Conservation (phyloP, 345 rosid species). For the Pelargonium nanum region DNA sequence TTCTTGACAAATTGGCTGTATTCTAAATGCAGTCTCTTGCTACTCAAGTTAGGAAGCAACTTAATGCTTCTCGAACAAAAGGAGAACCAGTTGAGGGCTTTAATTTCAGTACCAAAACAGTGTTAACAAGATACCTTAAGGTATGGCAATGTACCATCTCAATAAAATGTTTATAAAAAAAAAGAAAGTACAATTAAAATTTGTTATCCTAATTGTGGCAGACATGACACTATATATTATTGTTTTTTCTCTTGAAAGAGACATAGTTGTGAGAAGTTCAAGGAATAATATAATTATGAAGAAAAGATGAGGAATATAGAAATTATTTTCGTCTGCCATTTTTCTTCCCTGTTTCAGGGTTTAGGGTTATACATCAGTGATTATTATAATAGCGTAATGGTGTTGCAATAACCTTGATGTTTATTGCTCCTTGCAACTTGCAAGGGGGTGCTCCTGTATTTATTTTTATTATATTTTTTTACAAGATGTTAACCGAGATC, state of each 20-base stretch:
- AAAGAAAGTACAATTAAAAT: background rate
- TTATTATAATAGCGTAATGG: background rate
- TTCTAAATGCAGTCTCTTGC: constrained; percentile 53
- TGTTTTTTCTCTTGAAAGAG: background rate
- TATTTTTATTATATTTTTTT: background rate
- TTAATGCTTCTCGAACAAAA: constrained; percentile 61
- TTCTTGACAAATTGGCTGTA: background rate
- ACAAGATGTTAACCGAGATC: background rate
- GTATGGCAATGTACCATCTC: constrained; percentile 21
- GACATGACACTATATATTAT: background rate
- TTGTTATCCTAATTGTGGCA: background rate
- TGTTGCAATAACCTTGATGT: background rate
- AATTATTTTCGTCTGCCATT: background rate
- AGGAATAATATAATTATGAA: background rate
- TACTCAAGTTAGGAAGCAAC: constrained; percentile 85
- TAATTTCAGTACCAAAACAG: constrained; percentile 66
- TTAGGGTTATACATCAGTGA: too few relatives aligned
- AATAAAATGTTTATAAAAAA: background rate
- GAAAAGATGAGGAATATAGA: background rate
- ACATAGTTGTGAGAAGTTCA: background rate
- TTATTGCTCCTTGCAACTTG: background rate
- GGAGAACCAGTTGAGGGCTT: constrained; percentile 62
- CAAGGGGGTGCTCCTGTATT: too few relatives aligned
- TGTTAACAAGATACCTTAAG: constrained; percentile 67
- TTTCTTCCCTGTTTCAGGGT: background rate